Percentiles rank a stretch among this genome's conserved stretches.
phyloP scores from a whole-genome alignment of 2,329 filamentous ascomycete genomes.

The Cladosporium cucumerinum region DNA sequence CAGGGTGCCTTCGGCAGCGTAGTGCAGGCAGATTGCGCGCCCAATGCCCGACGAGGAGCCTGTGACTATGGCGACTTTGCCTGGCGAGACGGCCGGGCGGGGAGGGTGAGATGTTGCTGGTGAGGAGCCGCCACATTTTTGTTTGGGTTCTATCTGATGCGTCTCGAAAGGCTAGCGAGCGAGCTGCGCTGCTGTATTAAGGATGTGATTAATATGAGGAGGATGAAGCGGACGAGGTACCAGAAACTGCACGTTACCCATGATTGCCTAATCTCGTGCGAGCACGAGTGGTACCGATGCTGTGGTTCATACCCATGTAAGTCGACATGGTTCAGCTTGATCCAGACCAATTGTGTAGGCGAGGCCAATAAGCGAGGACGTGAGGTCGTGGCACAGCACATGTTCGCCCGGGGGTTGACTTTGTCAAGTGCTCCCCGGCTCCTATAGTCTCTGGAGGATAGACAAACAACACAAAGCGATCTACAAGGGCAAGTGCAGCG shows the following conservation, averaged over 20 bases:
- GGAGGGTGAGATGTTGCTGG: not conserved
- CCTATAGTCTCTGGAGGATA: no score
- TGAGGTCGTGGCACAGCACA: not conserved
- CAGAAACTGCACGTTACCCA: not conserved
- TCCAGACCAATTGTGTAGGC: not conserved
- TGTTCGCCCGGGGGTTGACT: not conserved
- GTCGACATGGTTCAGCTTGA: not conserved
- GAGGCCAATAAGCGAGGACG: not conserved
- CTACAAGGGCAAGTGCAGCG: no score
- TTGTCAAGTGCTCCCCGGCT: no score
- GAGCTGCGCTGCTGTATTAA: not conserved
- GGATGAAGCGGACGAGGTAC: not conserved
- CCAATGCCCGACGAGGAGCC: slow-evolving; percentile 85
- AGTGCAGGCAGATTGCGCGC: slow-evolving; percentile 76
- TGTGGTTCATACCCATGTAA: not conserved
- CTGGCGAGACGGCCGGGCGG: slow-evolving; percentile 55
- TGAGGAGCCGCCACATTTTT: not conserved
- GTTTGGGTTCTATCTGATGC: not conserved
- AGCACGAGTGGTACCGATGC: not conserved
- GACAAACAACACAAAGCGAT: no score
- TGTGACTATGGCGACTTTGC: slow-evolving; percentile 81
- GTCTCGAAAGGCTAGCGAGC: not conserved
- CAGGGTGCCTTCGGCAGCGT: slow-evolving; percentile 64
- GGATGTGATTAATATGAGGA: not conserved
- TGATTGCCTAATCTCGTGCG: not conserved